Conservation (phyloP, 768 basidiomycete genomes). For the Termitomyces sp. region DNA sequence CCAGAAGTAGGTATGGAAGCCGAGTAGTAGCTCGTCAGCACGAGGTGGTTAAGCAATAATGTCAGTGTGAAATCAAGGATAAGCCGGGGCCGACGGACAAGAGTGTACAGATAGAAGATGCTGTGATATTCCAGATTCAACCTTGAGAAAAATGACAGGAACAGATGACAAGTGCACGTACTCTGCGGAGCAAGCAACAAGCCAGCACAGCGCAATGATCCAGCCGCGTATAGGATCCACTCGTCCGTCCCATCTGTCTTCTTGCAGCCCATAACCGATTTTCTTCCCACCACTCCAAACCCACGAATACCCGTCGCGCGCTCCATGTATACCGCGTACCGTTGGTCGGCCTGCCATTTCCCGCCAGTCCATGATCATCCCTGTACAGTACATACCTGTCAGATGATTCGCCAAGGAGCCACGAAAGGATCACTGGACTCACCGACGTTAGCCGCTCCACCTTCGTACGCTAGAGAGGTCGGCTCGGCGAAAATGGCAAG, state of each 20-base stretch:
- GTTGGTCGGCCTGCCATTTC: slow-evolving; percentile 88
- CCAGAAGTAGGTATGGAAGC: slow-evolving; percentile 77
- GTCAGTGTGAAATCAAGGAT: slow-evolving; percentile 94
- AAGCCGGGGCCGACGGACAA: slow-evolving; percentile 87
- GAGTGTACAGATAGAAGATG: slow-evolving; percentile 77
- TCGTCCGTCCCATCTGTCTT: slow-evolving; percentile 57
- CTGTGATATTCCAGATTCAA: slow-evolving; percentile 16
- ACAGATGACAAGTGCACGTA: slow-evolving; percentile 37
- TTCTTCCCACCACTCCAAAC: slow-evolving; percentile 80
- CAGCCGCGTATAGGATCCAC: slow-evolving; percentile 81
- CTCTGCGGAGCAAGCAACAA: slow-evolving; percentile 79
- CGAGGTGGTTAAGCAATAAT: slow-evolving; percentile 84
- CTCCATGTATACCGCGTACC: slow-evolving; percentile 56
- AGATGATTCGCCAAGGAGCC: neutral
- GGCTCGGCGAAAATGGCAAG: slow-evolving; percentile 71
- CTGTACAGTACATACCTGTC: slow-evolving; percentile 24
- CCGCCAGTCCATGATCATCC: slow-evolving; percentile 97
- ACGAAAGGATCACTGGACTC: slow-evolving; percentile 15
- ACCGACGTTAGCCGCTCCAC: slow-evolving; percentile 78
- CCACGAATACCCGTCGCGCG: slow-evolving; percentile 60
- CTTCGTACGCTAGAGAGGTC: slow-evolving; percentile 65
- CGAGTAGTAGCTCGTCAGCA: slow-evolving; percentile 91
- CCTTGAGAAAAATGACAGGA: neutral
- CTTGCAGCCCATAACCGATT: slow-evolving; percentile 53
- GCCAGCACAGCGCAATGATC: slow-evolving; percentile 87